Percentiles rank a stretch among this genome's conserved stretches.
phyloP scores from a whole-genome alignment of 805 yeast genomes.

The Starmerella bombicola region DNA sequence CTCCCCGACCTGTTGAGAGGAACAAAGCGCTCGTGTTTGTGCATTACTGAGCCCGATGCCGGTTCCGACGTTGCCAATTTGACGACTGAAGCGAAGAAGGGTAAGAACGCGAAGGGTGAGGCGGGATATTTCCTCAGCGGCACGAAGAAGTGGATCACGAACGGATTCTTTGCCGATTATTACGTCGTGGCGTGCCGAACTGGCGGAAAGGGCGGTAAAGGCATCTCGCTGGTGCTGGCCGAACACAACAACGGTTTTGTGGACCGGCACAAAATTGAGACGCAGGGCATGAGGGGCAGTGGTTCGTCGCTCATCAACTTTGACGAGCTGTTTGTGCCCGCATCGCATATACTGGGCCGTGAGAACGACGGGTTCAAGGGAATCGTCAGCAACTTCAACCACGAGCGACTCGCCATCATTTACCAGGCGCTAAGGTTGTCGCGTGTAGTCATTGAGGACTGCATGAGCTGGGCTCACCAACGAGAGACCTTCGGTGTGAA shows the following conservation, averaged over 20 bases:
- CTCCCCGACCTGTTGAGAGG: conserved; percentile 31
- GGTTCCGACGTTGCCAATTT: conserved; percentile 35
- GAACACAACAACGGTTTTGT: conserved; percentile 30
- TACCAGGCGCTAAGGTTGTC: conserved; percentile 32
- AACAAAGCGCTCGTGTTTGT: conserved; percentile 31
- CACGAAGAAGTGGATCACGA: conserved; percentile 37
- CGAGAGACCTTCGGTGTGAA: conserved; percentile 34
- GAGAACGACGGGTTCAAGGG: conserved; percentile 34
- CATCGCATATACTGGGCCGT: conserved; percentile 31
- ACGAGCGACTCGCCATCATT: conserved; percentile 33
- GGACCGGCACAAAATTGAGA: conserved; percentile 29
- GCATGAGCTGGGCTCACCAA: conserved; percentile 32
- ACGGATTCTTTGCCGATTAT: conserved; percentile 34
- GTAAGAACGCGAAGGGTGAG: conserved; percentile 23
- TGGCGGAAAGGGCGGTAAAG: conserved; percentile 32
- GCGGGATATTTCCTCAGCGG: conserved; percentile 34
- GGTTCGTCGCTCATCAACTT: conserved; percentile 34
- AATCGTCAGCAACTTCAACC: conserved; percentile 35
- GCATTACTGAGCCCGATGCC: conserved; percentile 36
- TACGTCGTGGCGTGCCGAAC: conserved; percentile 36
- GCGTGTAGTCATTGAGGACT: conserved; percentile 31
- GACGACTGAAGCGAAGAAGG: conserved; percentile 30
- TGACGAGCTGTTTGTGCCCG: conserved; percentile 36
- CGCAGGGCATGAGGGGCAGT: conserved; percentile 34
- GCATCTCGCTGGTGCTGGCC: conserved; percentile 31